Evolutionary conservation across 225 moss, liverwort and hornwort species (phyloP).

Genomic region (Rhytidiadelphus loreus): DNA sequence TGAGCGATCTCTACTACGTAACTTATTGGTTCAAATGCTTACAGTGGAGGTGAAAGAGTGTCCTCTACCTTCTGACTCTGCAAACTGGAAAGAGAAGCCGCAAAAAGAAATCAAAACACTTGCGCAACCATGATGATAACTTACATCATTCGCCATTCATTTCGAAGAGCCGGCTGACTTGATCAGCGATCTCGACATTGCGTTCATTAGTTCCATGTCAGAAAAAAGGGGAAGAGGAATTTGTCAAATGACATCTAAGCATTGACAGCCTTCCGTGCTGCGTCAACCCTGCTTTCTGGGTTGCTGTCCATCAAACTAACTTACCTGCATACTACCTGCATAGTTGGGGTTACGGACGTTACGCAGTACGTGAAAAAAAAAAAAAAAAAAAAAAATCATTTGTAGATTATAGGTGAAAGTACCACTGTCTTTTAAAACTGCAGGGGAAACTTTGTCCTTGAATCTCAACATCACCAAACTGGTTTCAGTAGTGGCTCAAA

Average conservation of each 20-base stretch:
- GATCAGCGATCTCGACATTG: not conserved
- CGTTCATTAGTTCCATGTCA: not conserved
- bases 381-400: not conserved
- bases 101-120: not conserved
- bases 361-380: not conserved
- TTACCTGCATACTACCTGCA: not conserved
- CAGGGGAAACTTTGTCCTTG: not conserved
- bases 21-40: not conserved
- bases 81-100: not conserved
- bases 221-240: not conserved
- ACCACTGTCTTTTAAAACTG: not conserved
- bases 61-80: not conserved
- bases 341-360: not conserved
- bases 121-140: not conserved
- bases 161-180: not conserved
- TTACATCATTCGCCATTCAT: not conserved
- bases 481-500: not conserved
- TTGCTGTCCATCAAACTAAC: not conserved
- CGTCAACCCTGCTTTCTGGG: not conserved
- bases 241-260: not conserved
- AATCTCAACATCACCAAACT: not conserved
- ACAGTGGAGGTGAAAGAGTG: not conserved
- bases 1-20: not conserved
- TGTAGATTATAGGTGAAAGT: not conserved
- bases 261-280: not conserved